phyloP scores from a whole-genome alignment of 148 eudicot species.

The Camellia japonica region DNA sequence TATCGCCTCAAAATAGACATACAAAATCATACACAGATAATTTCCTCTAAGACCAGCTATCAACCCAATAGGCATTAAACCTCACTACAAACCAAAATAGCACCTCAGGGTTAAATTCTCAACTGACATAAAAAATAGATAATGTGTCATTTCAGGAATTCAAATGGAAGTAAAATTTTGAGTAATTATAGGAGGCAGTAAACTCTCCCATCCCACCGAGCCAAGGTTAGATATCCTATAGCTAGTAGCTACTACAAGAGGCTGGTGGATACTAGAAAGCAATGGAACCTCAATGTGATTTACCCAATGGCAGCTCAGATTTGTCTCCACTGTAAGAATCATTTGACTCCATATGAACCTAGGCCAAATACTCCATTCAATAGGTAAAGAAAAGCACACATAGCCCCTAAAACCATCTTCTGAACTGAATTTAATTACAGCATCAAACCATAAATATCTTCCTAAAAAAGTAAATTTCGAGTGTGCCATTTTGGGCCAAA shows the following conservation, averaged over 20 bases:
- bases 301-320: not conserved
- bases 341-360: not conserved
- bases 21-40: not conserved
- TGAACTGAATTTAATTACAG: not conserved
- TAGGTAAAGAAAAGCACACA: not conserved
- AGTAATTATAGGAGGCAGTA: not conserved
- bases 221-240: not conserved
- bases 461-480: not conserved
- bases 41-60: not conserved
- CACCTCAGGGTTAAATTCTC: not conserved
- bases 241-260: not conserved
- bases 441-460: slow-evolving; percentile 7
- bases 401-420: not conserved
- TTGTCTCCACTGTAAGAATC: not conserved
- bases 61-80: not conserved
- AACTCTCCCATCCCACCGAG: not conserved
- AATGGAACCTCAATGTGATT: not conserved
- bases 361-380: not conserved
- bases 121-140: not conserved
- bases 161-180: not conserved
- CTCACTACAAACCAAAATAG: not conserved
- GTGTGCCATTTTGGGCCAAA: too few species aligned
- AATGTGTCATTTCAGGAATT: not conserved
- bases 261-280: not conserved
- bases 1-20: not conserved